Percentiles rank a stretch among this genome's conserved stretches.
Conservation (phyloP, 1,284 basidiomycete genomes). For the Apiotrichum gracile region DNA sequence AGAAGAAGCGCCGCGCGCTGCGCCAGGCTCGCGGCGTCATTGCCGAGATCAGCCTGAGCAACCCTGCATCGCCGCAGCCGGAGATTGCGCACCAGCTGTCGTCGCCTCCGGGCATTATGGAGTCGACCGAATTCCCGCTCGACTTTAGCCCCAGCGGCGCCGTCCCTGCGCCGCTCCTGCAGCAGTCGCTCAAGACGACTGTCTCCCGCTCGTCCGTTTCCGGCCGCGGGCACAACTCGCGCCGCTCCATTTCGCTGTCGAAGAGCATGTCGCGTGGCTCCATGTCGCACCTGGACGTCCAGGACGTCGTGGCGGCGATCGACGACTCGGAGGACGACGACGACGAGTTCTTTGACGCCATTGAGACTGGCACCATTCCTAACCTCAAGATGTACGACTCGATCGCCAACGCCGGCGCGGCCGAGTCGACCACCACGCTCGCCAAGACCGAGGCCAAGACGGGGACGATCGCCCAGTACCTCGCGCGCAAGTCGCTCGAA, state of each 20-base stretch:
- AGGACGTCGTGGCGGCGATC: constrained; percentile 30
- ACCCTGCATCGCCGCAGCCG: constrained; percentile 17
- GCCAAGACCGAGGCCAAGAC: background rate
- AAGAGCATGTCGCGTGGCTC: constrained; percentile 15
- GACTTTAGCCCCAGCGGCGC: background rate
- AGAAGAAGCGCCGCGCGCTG: constrained; percentile 51
- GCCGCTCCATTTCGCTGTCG: constrained; percentile 4
- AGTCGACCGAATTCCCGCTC: background rate
- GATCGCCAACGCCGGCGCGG: constrained; percentile 46
- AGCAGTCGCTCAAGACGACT: background rate
- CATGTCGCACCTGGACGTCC: constrained; percentile 34
- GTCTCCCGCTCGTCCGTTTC: background rate
- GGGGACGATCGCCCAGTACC: constrained; percentile 34
- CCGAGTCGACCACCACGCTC: background rate
- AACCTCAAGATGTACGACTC: constrained; percentile 60
- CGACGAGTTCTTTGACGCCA: constrained; percentile 97
- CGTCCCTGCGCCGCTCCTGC: background rate
- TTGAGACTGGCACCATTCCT: constrained; percentile 73
- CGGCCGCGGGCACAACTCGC: background rate
- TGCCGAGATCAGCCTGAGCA: constrained; percentile 28
- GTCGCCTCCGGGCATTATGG: background rate
- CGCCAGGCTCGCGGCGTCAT: constrained; percentile 69
- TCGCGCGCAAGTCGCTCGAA: constrained; percentile 56
- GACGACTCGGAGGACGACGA: constrained; percentile 63
- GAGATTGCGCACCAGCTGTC: background rate